phyloP scores from a whole-genome alignment of 2,329 filamentous ascomycete species.

The Sporothrix brasiliensis region DNA sequence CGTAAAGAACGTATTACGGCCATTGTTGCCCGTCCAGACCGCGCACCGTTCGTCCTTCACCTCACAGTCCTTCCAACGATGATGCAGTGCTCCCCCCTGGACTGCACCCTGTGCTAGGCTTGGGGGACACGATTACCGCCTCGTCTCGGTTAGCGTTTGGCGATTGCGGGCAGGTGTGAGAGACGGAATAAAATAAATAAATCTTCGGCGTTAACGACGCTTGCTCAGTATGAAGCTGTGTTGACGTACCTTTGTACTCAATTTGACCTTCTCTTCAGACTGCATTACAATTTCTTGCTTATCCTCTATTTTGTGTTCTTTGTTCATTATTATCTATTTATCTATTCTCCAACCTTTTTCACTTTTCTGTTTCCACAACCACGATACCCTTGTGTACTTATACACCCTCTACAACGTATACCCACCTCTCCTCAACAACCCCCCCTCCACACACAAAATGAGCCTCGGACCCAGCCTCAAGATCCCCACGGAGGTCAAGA shows the following conservation, averaged over 20 bases:
- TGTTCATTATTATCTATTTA: neutral
- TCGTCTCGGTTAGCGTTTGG: slow-evolving; percentile 23
- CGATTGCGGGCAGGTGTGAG: neutral
- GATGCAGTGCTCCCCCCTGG: neutral
- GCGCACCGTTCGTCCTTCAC: too few relatives aligned
- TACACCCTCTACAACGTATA: neutral
- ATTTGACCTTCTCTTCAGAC: neutral
- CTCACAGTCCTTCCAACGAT: neutral
- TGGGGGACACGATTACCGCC: slow-evolving; percentile 4
- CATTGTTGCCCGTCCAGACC: neutral
- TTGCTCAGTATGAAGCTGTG: neutral
- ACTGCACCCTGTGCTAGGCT: slow-evolving; percentile 2
- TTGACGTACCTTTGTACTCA: neutral
- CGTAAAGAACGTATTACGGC: neutral
- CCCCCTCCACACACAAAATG: slow-evolving; percentile 37
- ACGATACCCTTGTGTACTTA: slow-evolving; percentile 8
- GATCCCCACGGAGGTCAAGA: slow-evolving; percentile 24
- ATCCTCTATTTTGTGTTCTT: neutral
- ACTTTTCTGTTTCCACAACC: neutral
- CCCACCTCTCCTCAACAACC: neutral
- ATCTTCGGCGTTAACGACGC: slow-evolving; percentile 14
- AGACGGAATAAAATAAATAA: slow-evolving; percentile 2
- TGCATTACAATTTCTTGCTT: too few relatives aligned
- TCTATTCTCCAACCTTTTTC: neutral
- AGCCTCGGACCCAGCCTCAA: slow-evolving; percentile 39